Evolutionary conservation across 1,284 basidiomycete species (phyloP), one percentile per base, ranked within the genome.

Genomic region (Leucoagaricus sp.): DNA sequence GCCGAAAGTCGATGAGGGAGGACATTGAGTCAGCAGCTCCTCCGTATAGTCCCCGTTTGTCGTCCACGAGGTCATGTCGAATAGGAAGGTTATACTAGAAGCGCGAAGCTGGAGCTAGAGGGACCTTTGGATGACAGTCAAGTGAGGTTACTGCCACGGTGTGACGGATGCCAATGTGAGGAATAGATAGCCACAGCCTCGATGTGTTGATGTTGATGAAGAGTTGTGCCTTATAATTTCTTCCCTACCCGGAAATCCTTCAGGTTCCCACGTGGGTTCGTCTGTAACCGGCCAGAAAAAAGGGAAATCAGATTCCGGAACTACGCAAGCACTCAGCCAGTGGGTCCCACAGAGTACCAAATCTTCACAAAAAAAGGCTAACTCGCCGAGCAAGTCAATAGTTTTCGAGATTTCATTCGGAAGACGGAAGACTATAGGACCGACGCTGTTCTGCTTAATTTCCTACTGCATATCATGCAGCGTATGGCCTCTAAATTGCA

Each of bases 1-100:
- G 65, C 67, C 63, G 60, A 68, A 61, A 65, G 61, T 64, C 61
- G 58, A 49, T 38, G 38, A 49, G 33, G 28, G 33, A 50, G 45
- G 53, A 23, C 49, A 41, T 57, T 60, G 61, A 60, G 57, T 60
- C 61, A 60, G 57, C 51, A 54, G 41, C 31, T 19, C 17, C 40
- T 36, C 45, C 38, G 53, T 59, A 17, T 48, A 34, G 23, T 25
- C 28, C 34, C 42, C 49, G 57, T 40, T 46, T 29, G 49, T 49
- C 31, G 49, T 29, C 25, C 36, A 49, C 34, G 36, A 34, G 40
- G 36, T 31, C 28, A 21, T 47, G 31, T 49, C 33, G 48, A 31
- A 52, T 34, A 41, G 21, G 41, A 45, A 59, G 49, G 48, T 59
- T 50, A 28, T 36, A 46, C 53, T 28, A 59, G 53, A 52, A 52